phyloP scores from a whole-genome alignment of 345 rosid genomes.

The Dovyalis caffra region DNA sequence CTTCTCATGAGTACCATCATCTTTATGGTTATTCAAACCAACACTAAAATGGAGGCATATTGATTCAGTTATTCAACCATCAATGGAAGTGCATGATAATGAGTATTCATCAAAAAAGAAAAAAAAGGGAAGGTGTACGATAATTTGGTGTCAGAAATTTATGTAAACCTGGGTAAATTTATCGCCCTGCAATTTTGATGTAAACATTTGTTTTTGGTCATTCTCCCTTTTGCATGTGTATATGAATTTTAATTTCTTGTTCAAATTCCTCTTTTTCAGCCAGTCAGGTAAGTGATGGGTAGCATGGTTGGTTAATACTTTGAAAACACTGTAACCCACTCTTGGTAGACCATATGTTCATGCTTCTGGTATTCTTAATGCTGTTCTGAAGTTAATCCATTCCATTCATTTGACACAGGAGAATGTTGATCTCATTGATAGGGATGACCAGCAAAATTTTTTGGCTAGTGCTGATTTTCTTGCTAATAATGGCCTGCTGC shows the following conservation, averaged over 20 bases:
- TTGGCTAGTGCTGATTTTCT: slow-evolving; percentile 78
- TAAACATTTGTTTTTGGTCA: background rate
- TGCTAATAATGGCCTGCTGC: slow-evolving; percentile 57
- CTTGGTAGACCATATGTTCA: background rate
- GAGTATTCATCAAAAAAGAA: background rate
- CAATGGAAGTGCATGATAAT: background rate
- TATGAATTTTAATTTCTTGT: background rate
- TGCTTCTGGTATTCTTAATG: slow-evolving; percentile 1
- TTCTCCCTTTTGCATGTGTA: background rate
- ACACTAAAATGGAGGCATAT: background rate
- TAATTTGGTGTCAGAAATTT: background rate
- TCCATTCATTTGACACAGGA: slow-evolving; percentile 46
- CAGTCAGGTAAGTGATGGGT: background rate
- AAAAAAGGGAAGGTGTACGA: background rate
- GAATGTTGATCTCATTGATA: slow-evolving; percentile 65
- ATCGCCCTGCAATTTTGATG: background rate
- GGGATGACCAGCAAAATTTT: slow-evolving; percentile 76
- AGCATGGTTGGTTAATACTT: background rate
- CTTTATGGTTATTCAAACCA: background rate
- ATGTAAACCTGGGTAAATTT: background rate
- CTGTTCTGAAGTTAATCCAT: slow-evolving; percentile 2
- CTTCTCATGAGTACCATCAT: background rate
- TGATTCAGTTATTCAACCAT: background rate
- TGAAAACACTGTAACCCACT: background rate
- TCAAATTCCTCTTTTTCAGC: background rate